These are phyloP conservation scores for Aegilops umbellulata DNA, from an alignment of 176 grass and related monocot species.

Conservation along the genomic window DNA sequence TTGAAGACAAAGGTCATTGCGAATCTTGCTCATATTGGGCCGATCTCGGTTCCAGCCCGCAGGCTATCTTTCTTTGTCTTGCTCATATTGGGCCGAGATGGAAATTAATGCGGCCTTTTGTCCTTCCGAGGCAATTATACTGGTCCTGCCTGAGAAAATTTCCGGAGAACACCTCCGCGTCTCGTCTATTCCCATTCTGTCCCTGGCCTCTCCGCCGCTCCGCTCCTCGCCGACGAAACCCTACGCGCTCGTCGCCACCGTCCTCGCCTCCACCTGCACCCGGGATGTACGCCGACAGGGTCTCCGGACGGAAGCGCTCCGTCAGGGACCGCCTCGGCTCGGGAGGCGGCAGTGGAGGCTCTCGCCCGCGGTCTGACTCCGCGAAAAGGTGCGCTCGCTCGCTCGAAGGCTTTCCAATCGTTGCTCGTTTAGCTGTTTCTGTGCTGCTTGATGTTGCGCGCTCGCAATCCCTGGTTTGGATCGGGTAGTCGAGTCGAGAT, in stretches of 20 bases:
- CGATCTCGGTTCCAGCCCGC: background rate
- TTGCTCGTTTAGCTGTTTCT: slow-evolving; percentile 3
- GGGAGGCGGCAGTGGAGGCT: background rate
- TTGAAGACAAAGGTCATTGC: no score
- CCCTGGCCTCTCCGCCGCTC: background rate
- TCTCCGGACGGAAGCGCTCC: slow-evolving; percentile 52
- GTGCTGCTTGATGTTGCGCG: background rate
- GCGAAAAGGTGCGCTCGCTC: slow-evolving; percentile 50
- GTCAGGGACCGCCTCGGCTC: slow-evolving; percentile 57
- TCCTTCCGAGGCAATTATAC: background rate
- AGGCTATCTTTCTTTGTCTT: no score
- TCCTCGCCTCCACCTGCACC: background rate
- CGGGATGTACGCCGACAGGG: slow-evolving; percentile 56
- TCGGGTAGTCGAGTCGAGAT: background rate
- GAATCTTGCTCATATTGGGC: background rate
- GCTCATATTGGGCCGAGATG: background rate
- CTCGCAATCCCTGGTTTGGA: background rate
- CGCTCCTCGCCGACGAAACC: slow-evolving; percentile 39
- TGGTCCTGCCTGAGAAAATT: background rate
- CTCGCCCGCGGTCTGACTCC: slow-evolving; percentile 18
- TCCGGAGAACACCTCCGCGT: background rate
- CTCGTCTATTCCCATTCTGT: background rate
- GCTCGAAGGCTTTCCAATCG: background rate
- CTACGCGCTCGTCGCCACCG: slow-evolving; percentile 21
- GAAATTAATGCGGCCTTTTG: background rate